phyloP scores from a whole-genome alignment of 345 rosid species.

The Bruguiera parviflora region DNA sequence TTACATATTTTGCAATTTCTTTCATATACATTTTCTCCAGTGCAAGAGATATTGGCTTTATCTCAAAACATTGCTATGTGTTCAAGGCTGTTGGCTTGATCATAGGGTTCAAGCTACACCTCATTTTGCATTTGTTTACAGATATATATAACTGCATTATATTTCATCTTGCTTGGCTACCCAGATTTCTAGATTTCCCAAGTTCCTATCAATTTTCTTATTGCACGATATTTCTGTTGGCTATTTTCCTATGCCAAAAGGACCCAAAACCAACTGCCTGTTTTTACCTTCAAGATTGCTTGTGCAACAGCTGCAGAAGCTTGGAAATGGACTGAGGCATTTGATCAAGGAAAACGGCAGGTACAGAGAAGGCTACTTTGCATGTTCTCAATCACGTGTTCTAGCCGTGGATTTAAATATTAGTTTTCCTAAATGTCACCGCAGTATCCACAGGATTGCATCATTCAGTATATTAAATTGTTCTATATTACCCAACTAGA shows the following conservation, averaged over 20 bases:
- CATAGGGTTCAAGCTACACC: too few relatives aligned
- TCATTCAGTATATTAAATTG: neutral
- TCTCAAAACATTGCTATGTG: neutral
- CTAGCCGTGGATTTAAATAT: neutral
- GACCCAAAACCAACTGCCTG: conserved; percentile 14
- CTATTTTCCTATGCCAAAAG: conserved; percentile 1
- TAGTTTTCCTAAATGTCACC: conserved; percentile 7
- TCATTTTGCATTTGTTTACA: too few relatives aligned
- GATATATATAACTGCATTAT: too few relatives aligned
- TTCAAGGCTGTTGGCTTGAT: neutral
- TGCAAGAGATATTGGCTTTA: neutral
- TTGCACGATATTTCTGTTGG: neutral
- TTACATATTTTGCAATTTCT: conserved; percentile 18
- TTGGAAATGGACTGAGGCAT: conserved; percentile 85
- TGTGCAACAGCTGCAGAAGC: conserved; percentile 89
- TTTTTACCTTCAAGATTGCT: conserved; percentile 64
- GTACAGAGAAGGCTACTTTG: conserved; percentile 37
- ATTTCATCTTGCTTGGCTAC: neutral
- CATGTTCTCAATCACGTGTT: conserved; percentile 8
- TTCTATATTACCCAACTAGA: neutral
- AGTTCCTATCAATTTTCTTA: neutral
- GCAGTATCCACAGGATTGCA: neutral
- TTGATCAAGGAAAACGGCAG: conserved; percentile 93
- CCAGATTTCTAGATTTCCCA: neutral
- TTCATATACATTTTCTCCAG: neutral